A percentile compares a stretch with the other conserved stretches of the same genome.
Evolutionary conservation across 1,139 yeast genomes (phyloP).

Genomic region (Geotrichum aggregatum): DNA sequence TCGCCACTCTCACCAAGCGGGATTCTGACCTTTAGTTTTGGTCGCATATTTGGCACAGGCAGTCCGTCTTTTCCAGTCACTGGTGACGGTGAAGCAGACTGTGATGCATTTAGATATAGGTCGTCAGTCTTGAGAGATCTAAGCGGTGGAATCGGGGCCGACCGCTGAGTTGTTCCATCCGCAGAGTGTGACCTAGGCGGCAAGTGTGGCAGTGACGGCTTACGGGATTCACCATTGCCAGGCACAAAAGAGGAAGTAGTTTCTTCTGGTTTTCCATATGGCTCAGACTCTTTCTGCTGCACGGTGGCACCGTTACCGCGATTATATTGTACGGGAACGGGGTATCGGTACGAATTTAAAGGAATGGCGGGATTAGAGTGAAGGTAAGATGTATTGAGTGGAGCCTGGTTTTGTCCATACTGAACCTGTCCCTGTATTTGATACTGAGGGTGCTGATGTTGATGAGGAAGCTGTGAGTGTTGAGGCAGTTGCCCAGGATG

Average conservation of each 20-base stretch:
- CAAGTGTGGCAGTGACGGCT: conserved; percentile 7
- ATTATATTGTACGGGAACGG: background rate
- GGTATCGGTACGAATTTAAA: background rate
- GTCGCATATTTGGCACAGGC: conserved; percentile 30
- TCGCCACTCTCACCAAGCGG: conserved; percentile 30
- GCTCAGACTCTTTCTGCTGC: background rate
- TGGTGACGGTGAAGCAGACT: conserved; percentile 16
- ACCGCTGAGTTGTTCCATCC: conserved; percentile 9
- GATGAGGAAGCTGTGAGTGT: conserved; percentile 18
- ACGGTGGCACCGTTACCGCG: background rate
- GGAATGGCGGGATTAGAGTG: background rate
- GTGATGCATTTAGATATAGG: conserved; percentile 6
- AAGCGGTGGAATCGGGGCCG: conserved; percentile 7
- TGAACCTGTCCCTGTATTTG: conserved; percentile 12
- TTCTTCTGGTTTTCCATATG: background rate
- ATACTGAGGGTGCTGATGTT: conserved; percentile 11
- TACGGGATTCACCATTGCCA: background rate
- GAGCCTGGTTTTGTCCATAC: background rate
- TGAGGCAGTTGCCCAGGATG: background rate
- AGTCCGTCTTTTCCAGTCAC: conserved; percentile 8
- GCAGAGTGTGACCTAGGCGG: conserved; percentile 16
- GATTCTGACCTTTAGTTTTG: conserved; percentile 42
- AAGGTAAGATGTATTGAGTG: background rate
- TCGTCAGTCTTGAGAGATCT: conserved; percentile 13
- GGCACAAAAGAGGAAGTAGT: background rate